Conservation (phyloP, 257 asterid genomes). For the Jaltomata sinuosa region DNA sequence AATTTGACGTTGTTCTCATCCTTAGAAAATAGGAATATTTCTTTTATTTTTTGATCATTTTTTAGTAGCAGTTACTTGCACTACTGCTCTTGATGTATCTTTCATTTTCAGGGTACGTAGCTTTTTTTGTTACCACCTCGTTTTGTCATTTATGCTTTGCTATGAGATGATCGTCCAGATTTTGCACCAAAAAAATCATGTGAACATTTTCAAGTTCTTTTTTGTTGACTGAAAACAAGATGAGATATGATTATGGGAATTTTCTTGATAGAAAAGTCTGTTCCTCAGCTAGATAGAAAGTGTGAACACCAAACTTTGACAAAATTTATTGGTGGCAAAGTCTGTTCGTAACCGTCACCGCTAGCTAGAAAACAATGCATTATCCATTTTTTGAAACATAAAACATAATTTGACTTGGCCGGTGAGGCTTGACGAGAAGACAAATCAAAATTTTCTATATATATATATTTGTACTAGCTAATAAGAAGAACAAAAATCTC, state of each 20-base stretch:
- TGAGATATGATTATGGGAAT: not conserved
- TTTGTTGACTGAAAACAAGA: not conserved
- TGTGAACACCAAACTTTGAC: not conserved
- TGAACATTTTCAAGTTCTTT: not conserved
- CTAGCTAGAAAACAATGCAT: not conserved
- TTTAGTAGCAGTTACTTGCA: not conserved
- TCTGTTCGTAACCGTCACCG: not conserved
- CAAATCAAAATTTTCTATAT: not conserved
- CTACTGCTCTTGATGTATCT: not conserved
- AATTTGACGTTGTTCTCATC: not conserved
- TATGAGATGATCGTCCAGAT: not conserved
- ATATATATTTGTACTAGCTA: not conserved
- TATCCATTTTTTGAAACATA: not conserved
- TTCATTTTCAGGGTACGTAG: not conserved
- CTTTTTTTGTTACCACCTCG: not conserved
- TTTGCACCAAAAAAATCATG: not conserved
- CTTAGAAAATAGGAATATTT: not conserved
- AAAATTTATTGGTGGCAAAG: not conserved
- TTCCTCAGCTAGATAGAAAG: not conserved
- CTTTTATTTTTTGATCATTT: not conserved
- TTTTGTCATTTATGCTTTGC: not conserved
- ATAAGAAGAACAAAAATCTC: not conserved
- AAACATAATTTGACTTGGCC: not conserved
- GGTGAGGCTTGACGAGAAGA: not conserved
- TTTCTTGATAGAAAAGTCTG: not conserved